Evolutionary conservation across 352 stramenopile species (phyloP).

Genomic region (Thalassiosira hispida): DNA sequence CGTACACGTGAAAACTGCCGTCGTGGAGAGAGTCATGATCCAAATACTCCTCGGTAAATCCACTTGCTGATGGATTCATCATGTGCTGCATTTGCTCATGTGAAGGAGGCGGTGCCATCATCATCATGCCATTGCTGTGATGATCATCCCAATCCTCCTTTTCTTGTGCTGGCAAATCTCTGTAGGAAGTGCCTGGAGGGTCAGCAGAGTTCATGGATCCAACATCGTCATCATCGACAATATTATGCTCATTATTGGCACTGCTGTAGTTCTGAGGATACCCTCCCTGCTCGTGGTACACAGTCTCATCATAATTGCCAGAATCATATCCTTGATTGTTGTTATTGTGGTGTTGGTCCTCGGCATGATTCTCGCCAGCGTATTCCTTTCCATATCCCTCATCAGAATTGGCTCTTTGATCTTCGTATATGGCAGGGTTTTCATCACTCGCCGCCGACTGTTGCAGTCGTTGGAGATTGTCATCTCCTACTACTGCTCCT

Average conservation of each 20-base stretch:
- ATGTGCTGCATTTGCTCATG: not conserved
- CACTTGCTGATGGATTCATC: not conserved
- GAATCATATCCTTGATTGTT: not conserved
- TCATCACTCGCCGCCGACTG: slow-evolving; percentile 19
- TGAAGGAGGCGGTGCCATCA: not conserved
- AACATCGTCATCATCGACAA: not conserved
- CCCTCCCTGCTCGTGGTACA: too few relatives aligned
- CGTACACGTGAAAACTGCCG: slow-evolving; percentile 19
- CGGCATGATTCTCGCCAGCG: not conserved
- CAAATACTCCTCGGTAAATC: not conserved
- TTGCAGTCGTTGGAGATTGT: slow-evolving; percentile 2
- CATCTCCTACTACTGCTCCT: not conserved
- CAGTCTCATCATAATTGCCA: slow-evolving; percentile 9
- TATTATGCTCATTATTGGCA: not conserved
- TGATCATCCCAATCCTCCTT: slow-evolving; percentile 15
- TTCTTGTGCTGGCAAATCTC: slow-evolving; percentile 42
- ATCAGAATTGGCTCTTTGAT: not conserved
- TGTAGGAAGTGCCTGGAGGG: slow-evolving; percentile 49
- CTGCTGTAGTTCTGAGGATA: not conserved
- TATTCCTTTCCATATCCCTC: slow-evolving; percentile 3
- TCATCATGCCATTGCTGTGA: not conserved
- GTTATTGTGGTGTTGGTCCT: not conserved
- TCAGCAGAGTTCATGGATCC: slow-evolving; percentile 45
- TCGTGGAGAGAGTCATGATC: not conserved
- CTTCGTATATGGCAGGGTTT: slow-evolving; percentile 7